These are phyloP conservation scores for Croton setiger DNA, from an alignment of 441 rosid species.

Conservation along the genomic window DNA sequence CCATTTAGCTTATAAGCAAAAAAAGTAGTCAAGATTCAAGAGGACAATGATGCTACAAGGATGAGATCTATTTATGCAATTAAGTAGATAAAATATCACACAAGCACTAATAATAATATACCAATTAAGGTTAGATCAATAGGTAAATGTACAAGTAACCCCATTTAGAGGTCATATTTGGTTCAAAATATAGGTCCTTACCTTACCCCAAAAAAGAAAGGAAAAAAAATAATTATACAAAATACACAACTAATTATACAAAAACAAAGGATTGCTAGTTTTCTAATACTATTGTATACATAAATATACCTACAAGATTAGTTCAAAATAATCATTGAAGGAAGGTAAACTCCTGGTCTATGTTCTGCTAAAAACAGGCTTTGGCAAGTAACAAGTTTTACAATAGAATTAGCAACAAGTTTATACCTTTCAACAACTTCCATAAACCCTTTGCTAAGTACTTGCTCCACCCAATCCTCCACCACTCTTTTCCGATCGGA, in stretches of 20 bases:
- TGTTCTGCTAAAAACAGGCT: slow-evolving; percentile 22
- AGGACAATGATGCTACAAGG: not conserved
- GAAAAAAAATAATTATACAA: not conserved
- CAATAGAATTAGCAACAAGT: slow-evolving; percentile 35
- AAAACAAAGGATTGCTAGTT: slow-evolving; percentile 11
- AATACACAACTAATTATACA: slow-evolving; percentile 22
- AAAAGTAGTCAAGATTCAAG: not conserved
- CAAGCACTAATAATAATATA: slow-evolving; percentile 5
- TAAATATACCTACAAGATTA: slow-evolving; percentile 29
- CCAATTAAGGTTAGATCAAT: slow-evolving; percentile 3
- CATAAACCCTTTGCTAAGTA: slow-evolving; percentile 42
- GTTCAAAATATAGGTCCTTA: not conserved
- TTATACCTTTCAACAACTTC: slow-evolving; percentile 40
- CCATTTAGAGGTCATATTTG: not conserved
- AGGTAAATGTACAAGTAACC: not conserved
- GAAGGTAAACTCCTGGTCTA: slow-evolving; percentile 31
- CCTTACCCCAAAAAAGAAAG: not conserved
- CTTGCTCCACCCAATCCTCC: slow-evolving; percentile 55
- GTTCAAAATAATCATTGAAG: slow-evolving; percentile 32
- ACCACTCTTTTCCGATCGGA: slow-evolving; percentile 32
- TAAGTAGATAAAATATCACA: not conserved
- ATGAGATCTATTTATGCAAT: not conserved
- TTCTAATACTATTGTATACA: slow-evolving; percentile 25
- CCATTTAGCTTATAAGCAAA: not conserved
- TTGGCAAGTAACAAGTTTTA: slow-evolving; percentile 43